phyloP scores from a whole-genome alignment of 1,284 basidiomycete species.

The Puccinia coronata region DNA sequence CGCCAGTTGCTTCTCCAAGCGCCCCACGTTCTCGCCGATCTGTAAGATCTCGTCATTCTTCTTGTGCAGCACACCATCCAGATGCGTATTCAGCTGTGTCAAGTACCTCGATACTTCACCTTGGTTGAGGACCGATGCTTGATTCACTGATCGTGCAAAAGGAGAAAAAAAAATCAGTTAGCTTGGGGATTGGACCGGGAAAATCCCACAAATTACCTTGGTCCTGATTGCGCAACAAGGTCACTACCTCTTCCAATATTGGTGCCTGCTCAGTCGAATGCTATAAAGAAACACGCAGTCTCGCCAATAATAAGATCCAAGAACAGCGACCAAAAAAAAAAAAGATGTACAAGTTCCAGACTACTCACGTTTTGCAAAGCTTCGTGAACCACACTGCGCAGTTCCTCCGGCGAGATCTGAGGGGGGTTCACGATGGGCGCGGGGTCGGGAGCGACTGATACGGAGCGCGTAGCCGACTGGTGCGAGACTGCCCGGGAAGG shows the following conservation, averaged over 20 bases:
- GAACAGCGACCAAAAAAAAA: not conserved
- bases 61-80: constrained; percentile 46
- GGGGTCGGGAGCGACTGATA: not conserved
- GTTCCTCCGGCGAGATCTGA: constrained; percentile 28
- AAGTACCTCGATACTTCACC: constrained; percentile 49
- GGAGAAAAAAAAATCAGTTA: not conserved
- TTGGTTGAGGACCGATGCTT: constrained; percentile 46
- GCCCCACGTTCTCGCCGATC: constrained; percentile 36
- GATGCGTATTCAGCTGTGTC: constrained; percentile 41
- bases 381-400: constrained; percentile 36
- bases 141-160: constrained; percentile 28
- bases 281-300: constrained; percentile 5
- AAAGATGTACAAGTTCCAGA: not conserved
- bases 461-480: constrained; percentile 3
- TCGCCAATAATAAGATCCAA: not conserved
- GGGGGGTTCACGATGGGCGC: not conserved
- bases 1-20: constrained; percentile 36
- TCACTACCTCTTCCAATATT: constrained; percentile 45
- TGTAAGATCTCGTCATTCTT: constrained; percentile 46
- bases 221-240: constrained; percentile 47
- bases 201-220: constrained; percentile 49
- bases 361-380: constrained; percentile 41
- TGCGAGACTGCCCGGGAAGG: constrained; percentile 14
- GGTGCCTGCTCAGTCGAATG: constrained; percentile 45
- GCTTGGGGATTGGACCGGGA: not conserved